phyloP scores from a whole-genome alignment of 139 green algal species.

The Desmodesmus armatus region DNA sequence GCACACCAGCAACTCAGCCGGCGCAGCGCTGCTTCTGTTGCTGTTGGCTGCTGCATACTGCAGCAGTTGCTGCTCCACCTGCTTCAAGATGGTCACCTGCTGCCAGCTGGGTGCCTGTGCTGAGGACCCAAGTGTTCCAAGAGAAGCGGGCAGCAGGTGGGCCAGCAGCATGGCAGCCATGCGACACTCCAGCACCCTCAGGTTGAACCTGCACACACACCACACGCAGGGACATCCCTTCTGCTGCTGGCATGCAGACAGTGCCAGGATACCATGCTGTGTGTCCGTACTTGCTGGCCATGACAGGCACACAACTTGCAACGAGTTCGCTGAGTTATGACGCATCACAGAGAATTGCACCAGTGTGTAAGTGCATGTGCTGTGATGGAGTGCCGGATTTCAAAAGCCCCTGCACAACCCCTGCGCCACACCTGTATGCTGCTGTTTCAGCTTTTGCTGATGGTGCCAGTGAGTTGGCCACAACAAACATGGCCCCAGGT shows the following conservation, averaged over 20 bases:
- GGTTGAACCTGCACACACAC: conserved; percentile 86
- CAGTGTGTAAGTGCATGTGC: too few relatives aligned
- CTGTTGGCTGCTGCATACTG: neutral
- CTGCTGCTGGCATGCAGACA: neutral
- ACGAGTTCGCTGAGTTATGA: neutral
- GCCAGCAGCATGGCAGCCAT: conserved; percentile 87
- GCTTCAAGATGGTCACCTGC: neutral
- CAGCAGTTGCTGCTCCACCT: conserved; percentile 5
- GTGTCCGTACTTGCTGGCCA: too few relatives aligned
- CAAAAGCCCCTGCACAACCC: too few relatives aligned
- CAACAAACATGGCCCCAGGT: conserved; percentile 86
- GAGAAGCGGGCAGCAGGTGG: conserved; percentile 62
- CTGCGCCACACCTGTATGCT: too few relatives aligned
- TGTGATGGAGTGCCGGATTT: too few relatives aligned
- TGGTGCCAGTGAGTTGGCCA: conserved; percentile 92
- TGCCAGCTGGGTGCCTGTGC: neutral
- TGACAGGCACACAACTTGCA: too few relatives aligned
- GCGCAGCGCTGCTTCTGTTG: neutral
- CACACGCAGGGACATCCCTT: neutral
- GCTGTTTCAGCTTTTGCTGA: conserved; percentile 94
- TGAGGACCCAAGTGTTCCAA: neutral
- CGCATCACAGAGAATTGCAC: neutral
- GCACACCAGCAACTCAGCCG: neutral
- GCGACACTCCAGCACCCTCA: conserved; percentile 95
- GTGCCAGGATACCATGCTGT: too few relatives aligned